Evolutionary conservation across 257 asterid genomes (phyloP).

Genomic region (Ehretia macrophylla): DNA sequence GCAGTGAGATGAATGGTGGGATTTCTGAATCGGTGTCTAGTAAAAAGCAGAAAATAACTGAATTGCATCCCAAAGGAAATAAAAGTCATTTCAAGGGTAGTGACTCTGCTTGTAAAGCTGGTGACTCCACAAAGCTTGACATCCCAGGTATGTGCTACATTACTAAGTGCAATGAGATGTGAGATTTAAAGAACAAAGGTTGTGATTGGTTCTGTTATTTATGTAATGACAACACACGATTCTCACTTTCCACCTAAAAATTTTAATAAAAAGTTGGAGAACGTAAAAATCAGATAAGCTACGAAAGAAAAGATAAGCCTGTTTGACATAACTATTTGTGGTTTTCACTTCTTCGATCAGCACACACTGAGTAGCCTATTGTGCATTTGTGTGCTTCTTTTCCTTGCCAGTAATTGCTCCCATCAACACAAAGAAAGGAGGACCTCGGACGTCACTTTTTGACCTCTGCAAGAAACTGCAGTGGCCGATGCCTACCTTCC

Average conservation of each 20-base stretch:
- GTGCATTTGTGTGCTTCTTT: conserved; percentile 2
- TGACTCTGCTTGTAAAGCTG: conserved; percentile 17
- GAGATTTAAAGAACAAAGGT: background rate
- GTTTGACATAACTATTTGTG: background rate
- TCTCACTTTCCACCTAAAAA: background rate
- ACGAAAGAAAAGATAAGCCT: background rate
- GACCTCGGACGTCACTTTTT: conserved; percentile 66
- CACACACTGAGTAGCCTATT: background rate
- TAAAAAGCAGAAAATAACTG: conserved; percentile 33
- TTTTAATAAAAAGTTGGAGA: too few species aligned
- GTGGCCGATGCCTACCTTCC: conserved; percentile 81
- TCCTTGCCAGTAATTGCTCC: conserved; percentile 56
- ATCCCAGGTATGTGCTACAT: conserved; percentile 58
- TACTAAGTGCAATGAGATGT: background rate
- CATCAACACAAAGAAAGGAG: conserved; percentile 75
- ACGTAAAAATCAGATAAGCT: too few species aligned
- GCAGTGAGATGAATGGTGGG: conserved; percentile 15
- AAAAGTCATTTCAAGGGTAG: conserved; percentile 11
- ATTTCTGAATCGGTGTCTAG: conserved; percentile 19
- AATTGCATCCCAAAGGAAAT: conserved; percentile 11
- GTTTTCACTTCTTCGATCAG: background rate
- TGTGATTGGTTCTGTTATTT: background rate
- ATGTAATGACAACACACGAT: background rate
- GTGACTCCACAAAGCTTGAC: conserved; percentile 17
- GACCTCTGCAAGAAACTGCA: conserved; percentile 67